A percentile compares a stretch with the other conserved stretches of the same genome.
phyloP scores from a whole-genome alignment of 2,329 filamentous ascomycete genomes.

The Corynespora cassiicola region DNA sequence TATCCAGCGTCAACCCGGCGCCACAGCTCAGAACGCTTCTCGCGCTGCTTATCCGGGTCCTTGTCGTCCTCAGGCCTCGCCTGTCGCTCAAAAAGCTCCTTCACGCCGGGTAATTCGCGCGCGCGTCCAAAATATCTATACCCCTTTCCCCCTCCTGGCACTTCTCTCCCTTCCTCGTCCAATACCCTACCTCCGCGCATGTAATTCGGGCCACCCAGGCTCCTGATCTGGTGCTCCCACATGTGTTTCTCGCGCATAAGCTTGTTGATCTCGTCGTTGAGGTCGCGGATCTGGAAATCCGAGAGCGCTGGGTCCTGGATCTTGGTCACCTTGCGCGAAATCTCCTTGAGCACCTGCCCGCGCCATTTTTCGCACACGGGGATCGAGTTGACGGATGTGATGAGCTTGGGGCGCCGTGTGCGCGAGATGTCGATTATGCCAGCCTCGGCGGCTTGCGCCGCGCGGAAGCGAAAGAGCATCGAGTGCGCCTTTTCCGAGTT shows the following conservation, averaged over 20 bases:
- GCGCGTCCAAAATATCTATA: slow-evolving; percentile 89
- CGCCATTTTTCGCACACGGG: slow-evolving; percentile 96
- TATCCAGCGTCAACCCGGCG: slow-evolving; percentile 90
- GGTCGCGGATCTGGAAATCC: slow-evolving; percentile 95
- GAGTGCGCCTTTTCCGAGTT: slow-evolving; percentile 99
- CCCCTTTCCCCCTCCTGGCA: slow-evolving; percentile 77
- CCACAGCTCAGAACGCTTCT: slow-evolving; percentile 72
- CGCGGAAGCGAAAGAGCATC: slow-evolving; percentile 99
- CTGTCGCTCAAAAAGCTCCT: slow-evolving; percentile 70
- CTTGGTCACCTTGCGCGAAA: slow-evolving; percentile 93
- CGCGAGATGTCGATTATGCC: slow-evolving; percentile 94
- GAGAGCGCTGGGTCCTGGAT: slow-evolving; percentile 92
- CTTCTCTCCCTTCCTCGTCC: slow-evolving; percentile 63
- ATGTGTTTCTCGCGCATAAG: slow-evolving; percentile 98
- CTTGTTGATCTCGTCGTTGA: slow-evolving; percentile 99
- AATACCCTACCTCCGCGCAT: slow-evolving; percentile 71
- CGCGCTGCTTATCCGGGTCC: slow-evolving; percentile 67
- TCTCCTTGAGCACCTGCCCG: slow-evolving; percentile 95
- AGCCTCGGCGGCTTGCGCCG: slow-evolving; percentile 92
- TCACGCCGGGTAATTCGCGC: slow-evolving; percentile 88
- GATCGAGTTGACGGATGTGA: slow-evolving; percentile 84
- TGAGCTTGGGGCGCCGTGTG: slow-evolving; percentile 86
- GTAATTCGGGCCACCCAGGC: slow-evolving; percentile 96
- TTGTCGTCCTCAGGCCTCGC: slow-evolving; percentile 50
- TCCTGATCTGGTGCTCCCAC: slow-evolving; percentile 97